Evolutionary conservation across 805 yeast species (phyloP), one percentile per base, ranked within the genome.

Genomic region (Jamesozyma gamospora): DNA sequence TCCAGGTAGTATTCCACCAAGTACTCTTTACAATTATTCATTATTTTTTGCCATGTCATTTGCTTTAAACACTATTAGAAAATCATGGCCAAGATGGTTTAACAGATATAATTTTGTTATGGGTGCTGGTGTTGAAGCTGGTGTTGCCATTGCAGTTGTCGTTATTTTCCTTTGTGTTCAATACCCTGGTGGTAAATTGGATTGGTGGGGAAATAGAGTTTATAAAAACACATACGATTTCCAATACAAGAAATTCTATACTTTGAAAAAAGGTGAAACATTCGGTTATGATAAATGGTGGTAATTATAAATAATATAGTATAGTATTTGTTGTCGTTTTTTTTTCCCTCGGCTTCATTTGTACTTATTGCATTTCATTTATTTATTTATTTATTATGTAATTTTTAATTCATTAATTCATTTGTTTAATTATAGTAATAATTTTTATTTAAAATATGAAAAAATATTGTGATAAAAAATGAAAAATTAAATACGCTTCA

Each of bases 1-100:
- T 6, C 60, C 73, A n/a, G 79, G 78, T 34, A 66, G 69, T 48
- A 74, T 79, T 49, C 88, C 90, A 13, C 88, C 90, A 32, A 80
- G 83, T 29, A 77, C 86, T 4, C 77, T 82, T 24, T 79, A 77
- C 56, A 78, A 77, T 55, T 78, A 77, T 57, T 70, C 78, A 2
- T 68, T 74, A 18, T 76, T 75, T 28, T 65, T 75, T 36, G 57
- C 62, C 2, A 49, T 71, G 40, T 69, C 77, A 8, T 68, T 60
- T 40, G 47, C 63, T 25, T 65, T 75, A 55, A 67, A 66, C 48
- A 54, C 60, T 29, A 59, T 76, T 34, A 72, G 69, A 45, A 64
- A 62, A 34, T 61, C 62, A 42, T 75, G 72, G 61, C 63, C 71
- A 4, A 51, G 57, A 21, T 76, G 81, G 81, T 73, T 77, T 70